Conservation (phyloP, 1,284 basidiomycete species). For the Rhodotorula sp. region DNA sequence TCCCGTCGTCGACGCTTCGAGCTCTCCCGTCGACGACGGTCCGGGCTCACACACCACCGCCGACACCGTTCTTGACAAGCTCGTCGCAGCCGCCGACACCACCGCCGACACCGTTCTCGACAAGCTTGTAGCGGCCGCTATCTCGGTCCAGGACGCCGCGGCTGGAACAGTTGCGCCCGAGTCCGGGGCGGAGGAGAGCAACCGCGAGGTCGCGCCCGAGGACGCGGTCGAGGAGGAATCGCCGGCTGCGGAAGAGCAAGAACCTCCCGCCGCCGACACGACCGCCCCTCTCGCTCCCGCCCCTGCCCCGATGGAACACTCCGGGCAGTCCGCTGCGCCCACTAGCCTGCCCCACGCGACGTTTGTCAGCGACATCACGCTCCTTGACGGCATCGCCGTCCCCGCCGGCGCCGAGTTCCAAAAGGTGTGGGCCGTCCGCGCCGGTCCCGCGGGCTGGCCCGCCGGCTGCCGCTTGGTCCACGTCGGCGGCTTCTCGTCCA, state of each 20-base stretch:
- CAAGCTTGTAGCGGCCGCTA: background rate
- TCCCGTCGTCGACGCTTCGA: no score
- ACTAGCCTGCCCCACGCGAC: constrained; percentile 4
- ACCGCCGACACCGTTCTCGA: constrained; percentile 31
- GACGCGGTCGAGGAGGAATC: background rate
- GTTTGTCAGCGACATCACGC: constrained; percentile 40
- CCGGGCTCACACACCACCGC: no score
- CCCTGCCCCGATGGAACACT: no score
- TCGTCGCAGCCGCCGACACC: constrained; percentile 23
- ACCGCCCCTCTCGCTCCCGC: no score
- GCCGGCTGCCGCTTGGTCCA: constrained; percentile 36
- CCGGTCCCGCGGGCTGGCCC: constrained; percentile 36
- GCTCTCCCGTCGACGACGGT: no score
- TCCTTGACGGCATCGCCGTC: constrained; percentile 40
- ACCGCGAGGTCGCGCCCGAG: background rate
- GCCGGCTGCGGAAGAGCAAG: background rate
- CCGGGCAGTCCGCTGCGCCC: no score
- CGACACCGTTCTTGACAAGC: constrained; percentile 1
- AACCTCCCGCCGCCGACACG: background rate
- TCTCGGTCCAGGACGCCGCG: background rate
- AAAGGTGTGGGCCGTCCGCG: constrained; percentile 41
- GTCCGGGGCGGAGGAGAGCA: background rate
- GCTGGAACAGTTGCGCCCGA: background rate
- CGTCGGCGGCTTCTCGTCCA: constrained; percentile 39
- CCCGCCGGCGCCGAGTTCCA: constrained; percentile 37